Evolutionary conservation across 2,329 filamentous ascomycete species (phyloP).

Genomic region (Cladosporium sp.): DNA sequence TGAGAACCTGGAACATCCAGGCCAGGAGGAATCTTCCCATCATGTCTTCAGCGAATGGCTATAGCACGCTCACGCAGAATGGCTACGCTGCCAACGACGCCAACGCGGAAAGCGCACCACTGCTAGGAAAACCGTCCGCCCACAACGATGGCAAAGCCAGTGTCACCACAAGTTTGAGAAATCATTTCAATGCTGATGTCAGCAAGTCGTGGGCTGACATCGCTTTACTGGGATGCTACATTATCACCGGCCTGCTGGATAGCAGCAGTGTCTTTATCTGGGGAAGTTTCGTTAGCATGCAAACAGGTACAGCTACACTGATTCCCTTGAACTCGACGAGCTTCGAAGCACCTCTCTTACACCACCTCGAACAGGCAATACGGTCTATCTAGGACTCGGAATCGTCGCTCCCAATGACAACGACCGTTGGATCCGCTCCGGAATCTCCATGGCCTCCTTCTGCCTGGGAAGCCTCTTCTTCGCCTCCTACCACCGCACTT

Average conservation of each 20-base stretch:
- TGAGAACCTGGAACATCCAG: too few species aligned
- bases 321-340: too few species aligned
- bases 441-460: conserved; percentile 66
- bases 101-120: conserved; percentile 1
- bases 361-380: conserved; percentile 51
- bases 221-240: conserved; percentile 66
- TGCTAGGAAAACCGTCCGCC: conserved; percentile 1
- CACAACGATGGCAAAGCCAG: neutral
- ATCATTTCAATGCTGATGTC: conserved; percentile 46
- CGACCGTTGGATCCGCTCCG: conserved; percentile 67
- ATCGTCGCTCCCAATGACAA: conserved; percentile 49
- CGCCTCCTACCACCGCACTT: conserved; percentile 61
- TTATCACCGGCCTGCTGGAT: conserved; percentile 68
- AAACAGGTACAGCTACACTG: conserved; percentile 57
- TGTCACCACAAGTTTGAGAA: neutral
- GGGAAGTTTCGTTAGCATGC: conserved; percentile 81
- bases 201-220: conserved; percentile 62
- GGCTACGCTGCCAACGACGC: conserved; percentile 6
- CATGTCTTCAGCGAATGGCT: conserved; percentile 4
- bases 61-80: conserved; percentile 8
- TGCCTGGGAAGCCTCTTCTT: conserved; percentile 70
- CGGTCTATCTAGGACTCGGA: conserved; percentile 73
- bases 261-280: conserved; percentile 72
- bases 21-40: too few species aligned
- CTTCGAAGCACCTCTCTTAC: too few species aligned